Base-by-base conservation (phyloP, 805 yeast species). In the Candida parachauliodes region DNA sequence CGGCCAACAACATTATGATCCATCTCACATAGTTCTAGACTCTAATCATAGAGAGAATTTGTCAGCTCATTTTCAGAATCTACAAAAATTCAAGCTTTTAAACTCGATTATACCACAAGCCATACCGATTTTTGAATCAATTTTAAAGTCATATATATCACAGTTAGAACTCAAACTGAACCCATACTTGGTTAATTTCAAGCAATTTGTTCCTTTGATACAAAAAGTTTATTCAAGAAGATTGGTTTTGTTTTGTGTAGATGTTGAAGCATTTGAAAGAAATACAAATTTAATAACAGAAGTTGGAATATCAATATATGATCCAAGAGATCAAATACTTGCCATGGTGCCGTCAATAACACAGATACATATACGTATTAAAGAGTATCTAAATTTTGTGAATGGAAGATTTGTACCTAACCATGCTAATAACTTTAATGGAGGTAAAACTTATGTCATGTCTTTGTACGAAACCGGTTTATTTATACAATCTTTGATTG, bases 321-420 rank as follows among this genome's bases (percentile, higher is more conserved):
- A 78, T 45, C 83, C 83, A 4, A 50, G 72, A 17, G 62, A 56
- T 28, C 78, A 76, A 41, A 47, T 45, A 11, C 28, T 45, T 11
- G 51, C 74, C 1, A 42, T 65, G 23, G 45, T 60, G 1, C 81
- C 81, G 2, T 40, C 56, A 5, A 54, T 71, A 18, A 58, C 60
- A 16, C 69, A 68, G 37, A 44, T 58, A 7, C 72, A 67, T 44
- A 59, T 79, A 7, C 55, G 74, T 3, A 62, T 77, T 3, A 48
- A 60, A 16, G 85, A 78, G 44, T 46, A 65, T 32, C 35, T 57
- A 18, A 44, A 61, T n/a, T 45, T 56, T 25, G 53, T 62, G 14
- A 81, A 81, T 52, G 78, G 81, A 3, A 53, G 56, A 28, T 81
- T 49, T 51, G 83, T 81, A 1, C 66, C 75, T 2, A 77, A 81